A percentile compares a stretch with the other conserved stretches of the same genome.
phyloP scores from a whole-genome alignment of 352 stramenopile species.

The Pythium aquatile region DNA sequence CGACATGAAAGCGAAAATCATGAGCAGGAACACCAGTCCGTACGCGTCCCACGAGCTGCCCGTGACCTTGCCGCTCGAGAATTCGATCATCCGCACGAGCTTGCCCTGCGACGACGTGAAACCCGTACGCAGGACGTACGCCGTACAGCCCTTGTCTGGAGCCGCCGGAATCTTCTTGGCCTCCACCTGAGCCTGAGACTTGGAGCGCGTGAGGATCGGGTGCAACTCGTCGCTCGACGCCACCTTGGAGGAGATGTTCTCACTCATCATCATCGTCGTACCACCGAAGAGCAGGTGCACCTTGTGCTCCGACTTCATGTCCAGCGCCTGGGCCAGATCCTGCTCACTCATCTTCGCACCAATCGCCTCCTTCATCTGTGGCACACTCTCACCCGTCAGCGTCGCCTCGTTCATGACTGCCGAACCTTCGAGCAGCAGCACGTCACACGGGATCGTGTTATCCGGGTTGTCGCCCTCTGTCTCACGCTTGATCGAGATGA shows the following conservation, averaged over 20 bases:
- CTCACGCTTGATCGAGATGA: constrained; percentile 91
- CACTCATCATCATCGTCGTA: constrained; percentile 89
- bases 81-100: constrained; percentile 98
- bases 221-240: constrained; percentile 15
- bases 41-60: constrained; percentile 96
- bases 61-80: constrained; percentile 95
- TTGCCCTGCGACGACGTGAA: constrained; percentile 98
- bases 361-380: constrained; percentile 97
- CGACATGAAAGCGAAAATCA: constrained; percentile 96
- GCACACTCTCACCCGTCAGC: constrained; percentile 97
- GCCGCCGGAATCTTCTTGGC: constrained; percentile 56
- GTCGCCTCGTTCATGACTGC: constrained; percentile 99
- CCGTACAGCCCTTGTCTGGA: constrained; percentile 92
- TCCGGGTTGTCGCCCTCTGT: constrained; percentile 71
- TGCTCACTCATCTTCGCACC: constrained; percentile 69
- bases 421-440: constrained; percentile 92
- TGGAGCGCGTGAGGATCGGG: constrained; percentile 21
- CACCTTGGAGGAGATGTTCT: constrained; percentile 32
- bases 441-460: constrained; percentile 94
- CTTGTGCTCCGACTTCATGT: constrained; percentile 88
- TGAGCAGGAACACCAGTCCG: constrained; percentile 93
- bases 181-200: constrained; percentile 19
- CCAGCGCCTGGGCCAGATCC: constrained; percentile 64
- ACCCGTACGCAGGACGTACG: constrained; percentile 95
- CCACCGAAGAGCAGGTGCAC: constrained; percentile 93